Conservation (phyloP, 805 yeast genomes). For the Metschnikowia continentalis region DNA sequence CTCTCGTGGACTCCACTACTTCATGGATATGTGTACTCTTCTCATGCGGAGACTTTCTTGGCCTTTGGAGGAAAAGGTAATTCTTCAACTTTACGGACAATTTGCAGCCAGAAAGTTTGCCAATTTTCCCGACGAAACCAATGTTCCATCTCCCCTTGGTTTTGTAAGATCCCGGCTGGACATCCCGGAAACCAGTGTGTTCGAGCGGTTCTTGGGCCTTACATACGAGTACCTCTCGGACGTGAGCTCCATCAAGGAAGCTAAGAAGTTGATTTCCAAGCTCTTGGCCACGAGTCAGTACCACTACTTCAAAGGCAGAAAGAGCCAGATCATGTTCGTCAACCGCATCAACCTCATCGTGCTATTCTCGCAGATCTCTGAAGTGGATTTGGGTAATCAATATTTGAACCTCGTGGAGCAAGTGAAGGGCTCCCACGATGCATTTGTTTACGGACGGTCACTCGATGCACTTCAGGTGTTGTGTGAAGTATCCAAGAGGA, state of each 20-base stretch:
- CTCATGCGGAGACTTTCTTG: constrained; percentile 25
- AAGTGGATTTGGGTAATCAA: constrained; percentile 29
- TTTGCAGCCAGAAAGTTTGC: constrained; percentile 32
- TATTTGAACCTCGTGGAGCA: constrained; percentile 23
- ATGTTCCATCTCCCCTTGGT: constrained; percentile 21
- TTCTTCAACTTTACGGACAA: constrained; percentile 26
- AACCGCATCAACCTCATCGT: constrained; percentile 36
- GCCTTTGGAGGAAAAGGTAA: constrained; percentile 33
- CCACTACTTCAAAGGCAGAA: constrained; percentile 24
- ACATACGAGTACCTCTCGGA: constrained; percentile 31
- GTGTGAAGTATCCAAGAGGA: constrained; percentile 16
- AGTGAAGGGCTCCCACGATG: constrained; percentile 22
- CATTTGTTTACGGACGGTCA: constrained; percentile 21
- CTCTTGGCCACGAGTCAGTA: constrained; percentile 37
- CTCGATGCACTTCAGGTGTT: constrained; percentile 20
- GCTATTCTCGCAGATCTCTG: constrained; percentile 32
- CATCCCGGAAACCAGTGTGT: constrained; percentile 24
- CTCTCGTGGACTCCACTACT: constrained; percentile 22
- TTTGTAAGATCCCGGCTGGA: constrained; percentile 23
- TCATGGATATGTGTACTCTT: constrained; percentile 26
- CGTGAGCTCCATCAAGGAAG: constrained; percentile 21
- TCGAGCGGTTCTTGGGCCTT: constrained; percentile 36
- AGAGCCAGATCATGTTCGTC: constrained; percentile 28
- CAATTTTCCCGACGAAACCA: constrained; percentile 34
- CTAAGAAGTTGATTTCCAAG: constrained; percentile 30